Conservation (phyloP, 78 protist genomes). For the Chrysochromulina parva region DNA sequence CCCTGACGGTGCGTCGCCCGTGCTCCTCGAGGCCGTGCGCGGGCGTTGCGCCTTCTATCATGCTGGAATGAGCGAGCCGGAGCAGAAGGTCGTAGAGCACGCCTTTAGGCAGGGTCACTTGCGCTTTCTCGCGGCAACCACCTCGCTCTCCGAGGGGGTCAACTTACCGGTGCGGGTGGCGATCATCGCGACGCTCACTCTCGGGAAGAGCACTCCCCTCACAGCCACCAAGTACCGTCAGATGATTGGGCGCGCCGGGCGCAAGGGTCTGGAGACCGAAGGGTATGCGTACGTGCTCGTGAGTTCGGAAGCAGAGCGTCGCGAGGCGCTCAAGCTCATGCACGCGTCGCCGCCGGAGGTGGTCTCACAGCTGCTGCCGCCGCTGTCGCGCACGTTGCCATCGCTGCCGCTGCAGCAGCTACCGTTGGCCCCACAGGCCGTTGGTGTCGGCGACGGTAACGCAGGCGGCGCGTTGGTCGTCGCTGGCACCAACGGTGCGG, state of each 20-base stretch:
- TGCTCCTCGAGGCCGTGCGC: neutral
- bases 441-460: no score
- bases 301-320: no score
- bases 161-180: conserved; percentile 59
- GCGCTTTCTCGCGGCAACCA: conserved; percentile 13
- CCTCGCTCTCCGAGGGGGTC: conserved; percentile 66
- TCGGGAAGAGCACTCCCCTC: neutral
- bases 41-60: conserved; percentile 23
- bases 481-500: no score
- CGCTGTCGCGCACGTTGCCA: no score
- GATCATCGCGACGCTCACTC: neutral
- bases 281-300: conserved; percentile 24
- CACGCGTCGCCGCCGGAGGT: no score
- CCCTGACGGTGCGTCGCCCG: no score
- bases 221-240: conserved; percentile 16
- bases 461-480: no score
- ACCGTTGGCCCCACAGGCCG: no score
- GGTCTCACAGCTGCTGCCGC: no score
- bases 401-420: no score
- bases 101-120: conserved; percentile 17
- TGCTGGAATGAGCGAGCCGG: conserved; percentile 3
- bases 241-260: conserved; percentile 57
- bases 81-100: conserved; percentile 48
- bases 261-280: neutral
- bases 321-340: no score